phyloP scores from a whole-genome alignment of 805 yeast genomes.

The Candida arabinofermentans region DNA sequence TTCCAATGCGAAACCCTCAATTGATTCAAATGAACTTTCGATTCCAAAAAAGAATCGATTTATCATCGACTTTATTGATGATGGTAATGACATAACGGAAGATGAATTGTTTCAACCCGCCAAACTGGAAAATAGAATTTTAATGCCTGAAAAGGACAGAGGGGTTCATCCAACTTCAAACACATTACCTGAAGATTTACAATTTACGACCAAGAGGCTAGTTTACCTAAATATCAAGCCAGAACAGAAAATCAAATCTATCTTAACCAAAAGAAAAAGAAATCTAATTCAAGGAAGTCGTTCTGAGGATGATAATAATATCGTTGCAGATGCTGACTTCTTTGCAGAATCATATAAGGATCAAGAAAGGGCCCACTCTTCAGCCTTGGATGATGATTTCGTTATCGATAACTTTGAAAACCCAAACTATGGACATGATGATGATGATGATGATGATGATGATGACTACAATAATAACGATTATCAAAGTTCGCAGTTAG shows the following conservation, averaged over 20 bases:
- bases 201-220: conserved; percentile 45
- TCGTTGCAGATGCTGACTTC: conserved; percentile 44
- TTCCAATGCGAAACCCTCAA: not conserved
- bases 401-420: not conserved
- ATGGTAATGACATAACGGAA: conserved; percentile 20
- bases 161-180: conserved; percentile 22
- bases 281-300: conserved; percentile 8
- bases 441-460: conserved; percentile 16
- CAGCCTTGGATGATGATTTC: conserved; percentile 11
- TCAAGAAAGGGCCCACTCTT: conserved; percentile 17
- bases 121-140: conserved; percentile 16
- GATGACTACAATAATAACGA: conserved; percentile 6
- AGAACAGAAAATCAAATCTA: conserved; percentile 25
- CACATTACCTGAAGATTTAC: conserved; percentile 46
- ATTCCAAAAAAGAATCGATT: conserved; percentile 11
- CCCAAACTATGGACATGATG: not conserved
- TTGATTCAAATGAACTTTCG: conserved; percentile 5
- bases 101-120: conserved; percentile 26
- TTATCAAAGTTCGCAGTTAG: conserved; percentile 14
- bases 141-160: conserved; percentile 24
- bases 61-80: conserved; percentile 27
- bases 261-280: conserved; percentile 23
- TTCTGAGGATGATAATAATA: conserved; percentile 26
- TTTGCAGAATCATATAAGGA: conserved; percentile 46
- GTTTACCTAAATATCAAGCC: conserved; percentile 47